Conservation (phyloP, 2,329 filamentous ascomycete species). For the Monosporascus cannonballus region DNA sequence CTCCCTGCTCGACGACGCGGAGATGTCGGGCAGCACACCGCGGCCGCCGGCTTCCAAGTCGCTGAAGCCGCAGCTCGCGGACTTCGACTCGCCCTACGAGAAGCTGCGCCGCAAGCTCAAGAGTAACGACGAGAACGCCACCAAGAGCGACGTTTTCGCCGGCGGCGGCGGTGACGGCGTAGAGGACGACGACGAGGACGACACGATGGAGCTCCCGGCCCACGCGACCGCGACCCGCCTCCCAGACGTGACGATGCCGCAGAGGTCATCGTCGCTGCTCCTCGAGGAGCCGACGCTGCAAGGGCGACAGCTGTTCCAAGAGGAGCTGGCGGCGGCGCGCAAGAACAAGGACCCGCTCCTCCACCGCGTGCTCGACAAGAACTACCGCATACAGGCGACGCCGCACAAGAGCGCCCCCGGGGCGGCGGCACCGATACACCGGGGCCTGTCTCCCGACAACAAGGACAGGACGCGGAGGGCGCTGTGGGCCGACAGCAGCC, state of each 20-base stretch:
- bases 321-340: slow-evolving; percentile 18
- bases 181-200: slow-evolving; percentile 32
- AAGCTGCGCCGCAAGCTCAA: slow-evolving; percentile 62
- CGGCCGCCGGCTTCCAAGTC: slow-evolving; percentile 48
- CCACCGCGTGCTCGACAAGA: slow-evolving; percentile 91
- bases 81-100: slow-evolving; percentile 73
- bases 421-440: slow-evolving; percentile 24
- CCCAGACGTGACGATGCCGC: slow-evolving; percentile 59
- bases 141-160: slow-evolving; percentile 18
- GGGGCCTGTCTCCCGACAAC: slow-evolving; percentile 12
- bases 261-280: slow-evolving; percentile 50
- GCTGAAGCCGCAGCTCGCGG: slow-evolving; percentile 47
- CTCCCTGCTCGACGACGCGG: slow-evolving; percentile 59
- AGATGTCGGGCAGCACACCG: slow-evolving; percentile 64
- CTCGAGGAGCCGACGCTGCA: slow-evolving; percentile 32
- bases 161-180: slow-evolving; percentile 29
- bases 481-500: slow-evolving; percentile 51
- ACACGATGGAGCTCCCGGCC: slow-evolving; percentile 40
- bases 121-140: slow-evolving; percentile 28
- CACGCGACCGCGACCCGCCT: slow-evolving; percentile 48
- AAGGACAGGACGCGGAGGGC: slow-evolving; percentile 28
- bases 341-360: slow-evolving; percentile 68
- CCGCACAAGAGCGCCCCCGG: slow-evolving; percentile 54
- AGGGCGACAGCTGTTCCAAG: slow-evolving; percentile 7
- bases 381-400: slow-evolving; percentile 88